Evolutionary conservation across 768 basidiomycete species (phyloP).

Genomic region (Albatrellus ellisii): DNA sequence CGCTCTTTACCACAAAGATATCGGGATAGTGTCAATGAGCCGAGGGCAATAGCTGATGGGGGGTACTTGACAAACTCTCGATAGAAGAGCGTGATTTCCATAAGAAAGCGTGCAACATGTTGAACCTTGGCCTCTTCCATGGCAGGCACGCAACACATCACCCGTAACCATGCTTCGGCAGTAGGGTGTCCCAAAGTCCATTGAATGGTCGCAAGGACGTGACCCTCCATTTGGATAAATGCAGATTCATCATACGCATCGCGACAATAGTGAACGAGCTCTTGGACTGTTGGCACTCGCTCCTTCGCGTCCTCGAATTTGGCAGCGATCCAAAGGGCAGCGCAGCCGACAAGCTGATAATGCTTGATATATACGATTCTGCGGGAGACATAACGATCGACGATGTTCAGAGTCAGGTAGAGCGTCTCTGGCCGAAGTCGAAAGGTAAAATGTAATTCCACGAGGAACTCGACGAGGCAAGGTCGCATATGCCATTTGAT

Average conservation of each 20-base stretch:
- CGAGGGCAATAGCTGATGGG: constrained; percentile 83
- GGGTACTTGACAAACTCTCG: constrained; percentile 84
- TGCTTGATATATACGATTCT: constrained; percentile 98
- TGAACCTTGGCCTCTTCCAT: constrained; percentile 85
- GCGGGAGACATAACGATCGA: constrained; percentile 98
- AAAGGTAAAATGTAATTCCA: constrained; percentile 97
- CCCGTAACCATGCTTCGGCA: constrained; percentile 92
- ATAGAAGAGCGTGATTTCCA: constrained; percentile 99
- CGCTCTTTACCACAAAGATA: constrained; percentile 76
- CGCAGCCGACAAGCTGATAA: constrained; percentile 97
- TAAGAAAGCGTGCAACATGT: constrained; percentile 92
- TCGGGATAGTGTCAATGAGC: constrained; percentile 78
- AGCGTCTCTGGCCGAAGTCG: constrained; percentile 96
- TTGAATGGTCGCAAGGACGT: constrained; percentile 90
- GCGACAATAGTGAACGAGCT: constrained; percentile 90
- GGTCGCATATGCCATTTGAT: constrained; percentile 99
- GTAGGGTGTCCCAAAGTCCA: constrained; percentile 97
- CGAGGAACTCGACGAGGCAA: constrained; percentile 95
- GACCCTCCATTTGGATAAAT: constrained; percentile 98
- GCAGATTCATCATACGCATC: constrained; percentile 95
- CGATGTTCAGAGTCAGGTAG: constrained; percentile 96
- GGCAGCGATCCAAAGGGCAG: constrained; percentile 96
- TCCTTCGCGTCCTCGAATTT: constrained; percentile 99
- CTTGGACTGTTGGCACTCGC: constrained; percentile 90
- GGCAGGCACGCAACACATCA: constrained; percentile 61